Conservation (phyloP, 2,329 filamentous ascomycete species). For the Mycosphaerelloides madeirae region DNA sequence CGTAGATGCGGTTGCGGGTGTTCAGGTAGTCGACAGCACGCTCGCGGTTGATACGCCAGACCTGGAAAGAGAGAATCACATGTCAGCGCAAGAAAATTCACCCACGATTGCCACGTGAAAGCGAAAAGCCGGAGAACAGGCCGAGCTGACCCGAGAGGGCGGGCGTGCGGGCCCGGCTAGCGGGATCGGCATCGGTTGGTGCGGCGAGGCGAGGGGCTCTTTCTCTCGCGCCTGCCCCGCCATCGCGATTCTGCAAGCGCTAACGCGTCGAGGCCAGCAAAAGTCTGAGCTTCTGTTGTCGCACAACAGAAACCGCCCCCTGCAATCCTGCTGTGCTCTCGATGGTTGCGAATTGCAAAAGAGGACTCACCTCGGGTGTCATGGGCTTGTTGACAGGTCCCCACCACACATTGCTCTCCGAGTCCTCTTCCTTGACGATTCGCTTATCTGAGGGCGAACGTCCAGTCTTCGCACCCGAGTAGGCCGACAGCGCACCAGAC, state of each 20-base stretch:
- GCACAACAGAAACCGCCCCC: no score
- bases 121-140: neutral
- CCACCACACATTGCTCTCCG: slow-evolving; percentile 96
- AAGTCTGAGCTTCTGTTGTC: no score
- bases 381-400: slow-evolving; percentile 99
- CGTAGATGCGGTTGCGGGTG: slow-evolving; percentile 97
- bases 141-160: slow-evolving; percentile 28
- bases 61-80: slow-evolving; percentile 50
- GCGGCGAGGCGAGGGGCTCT: slow-evolving; percentile 3
- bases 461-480: slow-evolving; percentile 96
- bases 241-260: neutral
- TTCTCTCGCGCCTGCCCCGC: slow-evolving; percentile 1
- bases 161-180: slow-evolving; percentile 6
- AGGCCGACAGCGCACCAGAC: slow-evolving; percentile 88
- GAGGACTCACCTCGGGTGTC: slow-evolving; percentile 77
- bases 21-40: slow-evolving; percentile 99
- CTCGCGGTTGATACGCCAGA: slow-evolving; percentile 99
- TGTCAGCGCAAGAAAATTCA: slow-evolving; percentile 24
- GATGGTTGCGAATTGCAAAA: no score
- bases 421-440: slow-evolving; percentile 85
- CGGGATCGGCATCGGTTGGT: slow-evolving; percentile 2
- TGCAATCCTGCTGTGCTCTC: no score
- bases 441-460: slow-evolving; percentile 96
- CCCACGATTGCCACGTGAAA: slow-evolving; percentile 2
- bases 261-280: neutral